These are phyloP conservation scores for Eucalyptus sp. DNA, from an alignment of 345 rosid genomes.

Conservation along the genomic window DNA sequence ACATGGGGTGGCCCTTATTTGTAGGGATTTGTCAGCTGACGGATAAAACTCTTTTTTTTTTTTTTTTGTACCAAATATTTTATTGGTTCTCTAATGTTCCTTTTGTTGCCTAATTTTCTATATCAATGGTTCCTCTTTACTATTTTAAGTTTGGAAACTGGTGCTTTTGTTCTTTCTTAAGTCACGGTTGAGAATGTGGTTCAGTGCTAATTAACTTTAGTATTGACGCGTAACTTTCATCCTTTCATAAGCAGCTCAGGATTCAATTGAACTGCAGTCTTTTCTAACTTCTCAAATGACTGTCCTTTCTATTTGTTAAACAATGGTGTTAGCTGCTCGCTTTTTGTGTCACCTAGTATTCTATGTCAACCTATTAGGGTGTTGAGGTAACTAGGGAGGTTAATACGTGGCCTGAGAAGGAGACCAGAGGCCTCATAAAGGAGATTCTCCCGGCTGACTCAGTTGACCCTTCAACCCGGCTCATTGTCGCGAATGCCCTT, in stretches of 20 bases:
- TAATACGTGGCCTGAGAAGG: slow-evolving; percentile 67
- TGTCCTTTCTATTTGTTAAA: not conserved
- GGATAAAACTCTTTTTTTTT: too few relatives aligned
- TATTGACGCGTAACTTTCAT: too few relatives aligned
- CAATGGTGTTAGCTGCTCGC: not conserved
- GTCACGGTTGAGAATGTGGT: not conserved
- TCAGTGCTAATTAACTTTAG: not conserved
- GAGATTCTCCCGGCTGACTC: slow-evolving; percentile 64
- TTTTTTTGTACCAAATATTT: not conserved
- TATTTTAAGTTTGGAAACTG: not conserved
- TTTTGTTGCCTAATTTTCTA: not conserved
- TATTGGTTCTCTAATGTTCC: not conserved
- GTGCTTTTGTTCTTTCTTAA: not conserved
- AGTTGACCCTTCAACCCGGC: slow-evolving; percentile 35
- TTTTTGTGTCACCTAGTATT: not conserved
- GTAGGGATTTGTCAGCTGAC: too few relatives aligned
- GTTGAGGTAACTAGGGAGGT: slow-evolving; percentile 50
- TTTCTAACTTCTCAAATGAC: not conserved
- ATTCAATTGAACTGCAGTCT: not conserved
- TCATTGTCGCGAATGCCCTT: slow-evolving; percentile 66
- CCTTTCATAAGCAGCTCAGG: not conserved
- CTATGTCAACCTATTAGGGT: slow-evolving; percentile 28
- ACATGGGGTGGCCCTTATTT: too few relatives aligned
- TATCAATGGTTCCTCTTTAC: not conserved
- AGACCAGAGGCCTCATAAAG: slow-evolving; percentile 61